phyloP scores from a whole-genome alignment of 768 basidiomycete genomes.

The Rhizopogon roseolus region DNA sequence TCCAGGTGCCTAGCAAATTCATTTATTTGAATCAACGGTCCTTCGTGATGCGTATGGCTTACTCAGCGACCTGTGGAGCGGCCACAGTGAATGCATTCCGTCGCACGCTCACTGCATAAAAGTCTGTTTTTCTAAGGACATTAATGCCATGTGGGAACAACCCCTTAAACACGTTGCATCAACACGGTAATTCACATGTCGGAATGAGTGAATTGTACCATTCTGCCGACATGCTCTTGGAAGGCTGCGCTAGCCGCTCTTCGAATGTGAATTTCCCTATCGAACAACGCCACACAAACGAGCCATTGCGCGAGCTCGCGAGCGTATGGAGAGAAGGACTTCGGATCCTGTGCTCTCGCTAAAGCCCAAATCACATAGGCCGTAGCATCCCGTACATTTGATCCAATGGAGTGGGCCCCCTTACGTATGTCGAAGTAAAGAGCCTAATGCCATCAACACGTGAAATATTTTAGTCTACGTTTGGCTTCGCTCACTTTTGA shows the following conservation, averaged over 20 bases:
- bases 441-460: conserved; percentile 46
- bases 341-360: conserved; percentile 67
- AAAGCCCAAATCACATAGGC: conserved; percentile 95
- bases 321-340: conserved; percentile 57
- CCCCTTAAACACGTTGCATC: conserved; percentile 43
- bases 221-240: conserved; percentile 94
- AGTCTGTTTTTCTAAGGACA: conserved; percentile 87
- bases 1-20: conserved; percentile 56
- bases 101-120: conserved; percentile 86
- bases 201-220: conserved; percentile 42
- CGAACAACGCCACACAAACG: conserved; percentile 79
- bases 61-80: conserved; percentile 86
- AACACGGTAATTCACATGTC: conserved; percentile 9
- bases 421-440: conserved; percentile 89
- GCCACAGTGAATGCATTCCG: conserved; percentile 81
- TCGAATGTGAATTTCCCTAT: conserved; percentile 92
- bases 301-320: conserved; percentile 62
- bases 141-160: conserved; percentile 94
- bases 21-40: conserved; percentile 6
- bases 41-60: conserved; percentile 28
- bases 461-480: conserved; percentile 4
- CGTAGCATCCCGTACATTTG: conserved; percentile 91
- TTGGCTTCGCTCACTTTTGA: conserved; percentile 51
- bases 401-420: conserved; percentile 90
- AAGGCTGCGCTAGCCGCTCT: conserved; percentile 96